Evolutionary conservation across 345 rosid species (phyloP), one percentile per base, ranked within the genome.

Genomic region (Microcos paniculata): DNA sequence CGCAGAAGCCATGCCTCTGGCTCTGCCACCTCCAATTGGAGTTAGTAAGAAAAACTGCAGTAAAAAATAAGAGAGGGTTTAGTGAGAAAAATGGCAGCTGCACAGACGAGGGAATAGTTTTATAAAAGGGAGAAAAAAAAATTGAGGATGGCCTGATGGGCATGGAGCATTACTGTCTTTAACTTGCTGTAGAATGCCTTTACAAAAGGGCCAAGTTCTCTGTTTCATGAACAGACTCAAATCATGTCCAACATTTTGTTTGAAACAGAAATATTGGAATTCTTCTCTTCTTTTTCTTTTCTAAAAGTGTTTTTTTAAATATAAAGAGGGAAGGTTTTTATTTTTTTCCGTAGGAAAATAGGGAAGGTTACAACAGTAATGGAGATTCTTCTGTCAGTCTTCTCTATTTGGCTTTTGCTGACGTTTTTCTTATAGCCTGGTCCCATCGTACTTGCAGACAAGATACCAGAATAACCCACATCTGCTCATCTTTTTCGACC

Each of bases 381-480:
- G 85, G 82, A 89, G 88, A 87, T 88, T 90, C 87, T 88, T 90
- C 81, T 86, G 90, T 78, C 89, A 82, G 83, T 85, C 74, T 76
- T 62, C 74, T 76, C 57, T 64, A 28, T 63, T 84, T 57, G 81
- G 76, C 82, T 83, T 81, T 79, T 81, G 85, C 88, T 78, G 85
- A 78, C 81, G 84, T 80, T 75, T 81, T 71, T 30, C 40, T 7
- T 3, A 63, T 68, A 64, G 80, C 64, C 79, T 73, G 80, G 85
- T 82, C 90, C 84, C 84, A 75, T 78, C 1, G 70, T 79, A 78
- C 80, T 78, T 79, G 80, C 77, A 82, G 82, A 46, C 83, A 86
- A 85, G 78, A 80, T 78, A 62, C 77, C 84, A 81, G 82, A 77
- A 73, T 79, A 10, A 73, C 77, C 79, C 72, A 48, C 72, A 42